Percentiles rank a stretch among this genome's conserved stretches.
phyloP scores from a whole-genome alignment of 228 moss, liverwort and hornwort species.

The Sphagnum magellanicum region DNA sequence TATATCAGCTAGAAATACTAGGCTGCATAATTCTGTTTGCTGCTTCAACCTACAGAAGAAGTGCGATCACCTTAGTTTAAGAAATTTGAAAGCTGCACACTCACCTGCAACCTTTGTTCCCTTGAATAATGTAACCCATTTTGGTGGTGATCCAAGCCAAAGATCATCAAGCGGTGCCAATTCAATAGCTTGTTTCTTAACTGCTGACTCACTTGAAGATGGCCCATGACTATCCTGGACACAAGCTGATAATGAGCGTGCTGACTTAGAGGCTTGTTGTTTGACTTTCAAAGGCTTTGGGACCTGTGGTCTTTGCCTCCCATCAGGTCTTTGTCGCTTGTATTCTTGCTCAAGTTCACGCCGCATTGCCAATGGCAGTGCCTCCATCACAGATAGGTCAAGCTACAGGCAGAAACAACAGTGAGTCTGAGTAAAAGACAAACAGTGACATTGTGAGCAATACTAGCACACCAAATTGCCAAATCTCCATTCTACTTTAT shows the following conservation, averaged over 20 bases:
- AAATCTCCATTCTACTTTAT: too few relatives aligned
- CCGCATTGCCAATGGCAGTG: slow-evolving; percentile 47
- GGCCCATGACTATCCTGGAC: background rate
- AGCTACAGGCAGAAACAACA: slow-evolving; percentile 27
- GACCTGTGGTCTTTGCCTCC: slow-evolving; percentile 7
- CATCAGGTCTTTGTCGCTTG: slow-evolving; percentile 26
- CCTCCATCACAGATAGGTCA: slow-evolving; percentile 54
- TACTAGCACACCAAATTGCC: too few relatives aligned
- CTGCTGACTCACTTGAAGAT: background rate
- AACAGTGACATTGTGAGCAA: background rate
- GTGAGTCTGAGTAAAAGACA: background rate
- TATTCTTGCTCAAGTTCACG: slow-evolving; percentile 60
- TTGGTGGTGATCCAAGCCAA: slow-evolving; percentile 61
- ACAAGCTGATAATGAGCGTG: background rate
- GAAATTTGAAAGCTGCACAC: background rate
- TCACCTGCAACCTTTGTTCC: slow-evolving; percentile 35
- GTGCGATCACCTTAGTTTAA: too few relatives aligned
- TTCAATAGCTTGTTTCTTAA: slow-evolving; percentile 3
- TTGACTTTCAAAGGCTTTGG: slow-evolving; percentile 1
- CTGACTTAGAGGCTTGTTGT: too few relatives aligned
- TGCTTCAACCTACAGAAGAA: too few relatives aligned
- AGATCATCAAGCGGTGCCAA: slow-evolving; percentile 26
- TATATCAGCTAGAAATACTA: background rate
- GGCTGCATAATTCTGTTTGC: too few relatives aligned
- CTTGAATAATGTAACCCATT: slow-evolving; percentile 49